A percentile compares a stretch with the other conserved stretches of the same genome.
Conservation (phyloP, 108 stramenopile genomes). For the Cylindrotheca fusiformis region DNA sequence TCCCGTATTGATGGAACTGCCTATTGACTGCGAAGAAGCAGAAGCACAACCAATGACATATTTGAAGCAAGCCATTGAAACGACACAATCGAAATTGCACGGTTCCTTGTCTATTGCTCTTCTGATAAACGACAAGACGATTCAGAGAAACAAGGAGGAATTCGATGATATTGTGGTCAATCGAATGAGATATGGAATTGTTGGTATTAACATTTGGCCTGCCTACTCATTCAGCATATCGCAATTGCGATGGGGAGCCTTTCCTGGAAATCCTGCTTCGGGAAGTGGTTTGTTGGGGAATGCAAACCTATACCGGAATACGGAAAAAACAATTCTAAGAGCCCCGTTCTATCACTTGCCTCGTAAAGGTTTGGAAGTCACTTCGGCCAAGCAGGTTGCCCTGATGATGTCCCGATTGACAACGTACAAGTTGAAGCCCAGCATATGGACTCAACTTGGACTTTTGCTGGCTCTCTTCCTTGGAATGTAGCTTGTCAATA, state of each 20-base stretch:
- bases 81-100: not conserved
- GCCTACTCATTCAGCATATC: no score
- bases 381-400: not conserved
- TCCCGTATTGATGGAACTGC: conserved; percentile 13
- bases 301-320: not conserved
- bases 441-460: not conserved
- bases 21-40: not conserved
- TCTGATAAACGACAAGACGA: conserved; percentile 9
- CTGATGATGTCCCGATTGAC: conserved; percentile 1
- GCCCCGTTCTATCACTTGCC: conserved; percentile 5
- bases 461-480: conserved; percentile 14
- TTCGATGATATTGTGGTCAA: conserved; percentile 4
- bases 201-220: conserved; percentile 14
- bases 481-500: conserved; percentile 4
- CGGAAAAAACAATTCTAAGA: conserved; percentile 6
- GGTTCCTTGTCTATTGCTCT: not conserved
- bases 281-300: conserved; percentile 12
- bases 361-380: conserved; percentile 2
- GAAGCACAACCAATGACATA: conserved; percentile 10
- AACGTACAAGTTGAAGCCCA: conserved; percentile 7
- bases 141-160: not conserved
- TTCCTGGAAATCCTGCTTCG: conserved; percentile 1
- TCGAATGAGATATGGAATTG: conserved; percentile 3
- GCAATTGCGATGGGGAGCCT: conserved; percentile 14
- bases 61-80: conserved; percentile 1